A percentile compares a stretch with the other conserved stretches of the same genome.
Conservation (phyloP, 148 eudicot genomes). For the Amaranthus palmeri region DNA sequence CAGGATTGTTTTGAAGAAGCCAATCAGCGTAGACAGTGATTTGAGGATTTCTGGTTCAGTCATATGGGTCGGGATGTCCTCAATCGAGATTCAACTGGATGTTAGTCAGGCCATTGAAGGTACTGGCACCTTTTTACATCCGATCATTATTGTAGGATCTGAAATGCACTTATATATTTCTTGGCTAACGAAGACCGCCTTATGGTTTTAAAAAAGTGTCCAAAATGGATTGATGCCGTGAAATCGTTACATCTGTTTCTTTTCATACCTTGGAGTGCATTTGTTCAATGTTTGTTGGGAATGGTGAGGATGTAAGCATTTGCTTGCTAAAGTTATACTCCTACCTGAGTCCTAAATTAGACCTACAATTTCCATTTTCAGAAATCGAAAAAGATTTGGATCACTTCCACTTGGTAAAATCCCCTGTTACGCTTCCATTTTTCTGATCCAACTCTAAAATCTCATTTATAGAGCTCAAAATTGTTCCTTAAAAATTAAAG, state of each 20-base stretch:
- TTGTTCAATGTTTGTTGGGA: background rate
- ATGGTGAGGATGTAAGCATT: background rate
- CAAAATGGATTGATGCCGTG: conserved; percentile 1
- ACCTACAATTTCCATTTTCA: background rate
- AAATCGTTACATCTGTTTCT: background rate
- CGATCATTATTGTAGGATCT: background rate
- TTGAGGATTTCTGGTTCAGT: conserved; percentile 78
- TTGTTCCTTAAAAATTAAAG: background rate
- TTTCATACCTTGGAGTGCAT: background rate
- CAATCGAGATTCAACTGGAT: conserved; percentile 93
- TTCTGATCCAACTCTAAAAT: background rate
- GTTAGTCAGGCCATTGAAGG: conserved; percentile 66
- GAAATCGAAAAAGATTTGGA: background rate
- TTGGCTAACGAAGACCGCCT: background rate
- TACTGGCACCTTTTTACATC: conserved; percentile 23
- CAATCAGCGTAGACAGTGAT: conserved; percentile 77
- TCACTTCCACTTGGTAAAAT: background rate
- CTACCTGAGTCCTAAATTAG: background rate
- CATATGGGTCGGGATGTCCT: conserved; percentile 92
- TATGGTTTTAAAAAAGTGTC: background rate
- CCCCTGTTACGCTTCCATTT: background rate
- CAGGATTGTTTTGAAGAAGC: conserved; percentile 80
- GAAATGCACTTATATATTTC: background rate
- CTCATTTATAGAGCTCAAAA: background rate
- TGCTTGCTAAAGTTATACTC: background rate